Conservation (phyloP, 768 basidiomycete species). For the Auricularia sp. region DNA sequence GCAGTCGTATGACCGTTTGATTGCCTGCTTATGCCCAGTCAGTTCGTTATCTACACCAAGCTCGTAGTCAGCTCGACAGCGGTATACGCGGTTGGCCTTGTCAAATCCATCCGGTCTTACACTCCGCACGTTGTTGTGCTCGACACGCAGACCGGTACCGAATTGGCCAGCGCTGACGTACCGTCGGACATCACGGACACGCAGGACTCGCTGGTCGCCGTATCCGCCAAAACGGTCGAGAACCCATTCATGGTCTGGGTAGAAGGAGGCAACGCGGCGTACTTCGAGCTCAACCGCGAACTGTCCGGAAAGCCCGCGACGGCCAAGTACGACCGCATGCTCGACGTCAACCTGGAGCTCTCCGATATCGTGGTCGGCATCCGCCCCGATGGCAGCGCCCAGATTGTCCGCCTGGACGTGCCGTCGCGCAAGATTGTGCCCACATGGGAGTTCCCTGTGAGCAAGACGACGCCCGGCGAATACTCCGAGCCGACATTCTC, state of each 20-base stretch:
- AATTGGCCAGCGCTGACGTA: constrained; percentile 39
- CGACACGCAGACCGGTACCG: constrained; percentile 39
- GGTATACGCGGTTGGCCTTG: constrained; percentile 48
- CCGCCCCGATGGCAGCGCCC: constrained; percentile 42
- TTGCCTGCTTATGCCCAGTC: neutral
- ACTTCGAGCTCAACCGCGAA: constrained; percentile 39
- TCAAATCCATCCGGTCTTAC: constrained; percentile 41
- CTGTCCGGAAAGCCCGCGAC: constrained; percentile 38
- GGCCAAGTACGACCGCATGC: constrained; percentile 37
- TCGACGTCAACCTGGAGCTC: constrained; percentile 49
- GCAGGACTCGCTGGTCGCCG: constrained; percentile 26
- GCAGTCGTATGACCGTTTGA: no score
- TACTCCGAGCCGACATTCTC: constrained; percentile 45
- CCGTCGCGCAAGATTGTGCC: constrained; percentile 27
- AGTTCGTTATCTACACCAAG: constrained; percentile 59
- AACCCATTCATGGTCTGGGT: constrained; percentile 44
- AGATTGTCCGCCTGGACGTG: constrained; percentile 43
- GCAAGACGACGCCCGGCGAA: constrained; percentile 31
- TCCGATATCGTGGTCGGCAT: constrained; percentile 54
- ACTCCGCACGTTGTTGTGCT: constrained; percentile 61
- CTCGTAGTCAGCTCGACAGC: constrained; percentile 42
- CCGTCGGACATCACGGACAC: constrained; percentile 37
- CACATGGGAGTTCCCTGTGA: constrained; percentile 44
- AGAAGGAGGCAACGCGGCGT: constrained; percentile 33
- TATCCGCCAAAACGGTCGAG: constrained; percentile 17